phyloP scores from a whole-genome alignment of 139 green algal genomes.

The Parachlorella kessleri region DNA sequence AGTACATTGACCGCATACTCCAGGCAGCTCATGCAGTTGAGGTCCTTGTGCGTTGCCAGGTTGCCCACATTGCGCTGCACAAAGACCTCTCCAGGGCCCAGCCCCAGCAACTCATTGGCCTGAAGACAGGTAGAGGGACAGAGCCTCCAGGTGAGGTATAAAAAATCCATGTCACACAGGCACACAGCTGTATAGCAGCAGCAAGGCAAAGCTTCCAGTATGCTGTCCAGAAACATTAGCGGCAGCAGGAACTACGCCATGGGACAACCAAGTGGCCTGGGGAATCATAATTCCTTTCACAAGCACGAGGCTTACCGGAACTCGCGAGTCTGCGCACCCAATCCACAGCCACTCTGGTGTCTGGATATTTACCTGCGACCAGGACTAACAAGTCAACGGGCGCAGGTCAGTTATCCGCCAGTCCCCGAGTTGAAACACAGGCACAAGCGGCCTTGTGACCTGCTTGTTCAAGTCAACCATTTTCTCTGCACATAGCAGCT shows the following conservation, averaged over 20 bases:
- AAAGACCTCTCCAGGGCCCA: constrained; percentile 82
- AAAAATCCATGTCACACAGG: not conserved
- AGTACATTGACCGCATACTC: constrained; percentile 77
- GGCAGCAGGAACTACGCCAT: too few species aligned
- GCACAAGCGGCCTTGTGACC: not conserved
- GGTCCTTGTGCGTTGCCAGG: constrained; percentile 78
- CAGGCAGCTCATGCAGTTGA: constrained; percentile 70
- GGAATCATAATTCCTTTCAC: too few species aligned
- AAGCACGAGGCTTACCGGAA: constrained; percentile 46
- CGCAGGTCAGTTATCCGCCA: not conserved
- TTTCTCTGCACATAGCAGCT: not conserved
- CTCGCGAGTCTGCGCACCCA: constrained; percentile 75
- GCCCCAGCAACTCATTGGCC: constrained; percentile 73
- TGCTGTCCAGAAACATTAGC: too few species aligned
- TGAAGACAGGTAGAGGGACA: not conserved
- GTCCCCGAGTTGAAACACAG: not conserved
- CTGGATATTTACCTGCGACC: constrained; percentile 45
- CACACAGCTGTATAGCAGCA: not conserved
- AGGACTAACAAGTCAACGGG: too few species aligned
- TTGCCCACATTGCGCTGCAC: constrained; percentile 89
- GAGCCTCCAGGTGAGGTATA: not conserved
- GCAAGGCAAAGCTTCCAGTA: not conserved
- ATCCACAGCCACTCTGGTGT: constrained; percentile 84
- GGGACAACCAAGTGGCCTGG: too few species aligned
- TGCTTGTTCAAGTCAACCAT: not conserved